Conservation (phyloP, 83 land plant species). For the Larix sibirica region DNA sequence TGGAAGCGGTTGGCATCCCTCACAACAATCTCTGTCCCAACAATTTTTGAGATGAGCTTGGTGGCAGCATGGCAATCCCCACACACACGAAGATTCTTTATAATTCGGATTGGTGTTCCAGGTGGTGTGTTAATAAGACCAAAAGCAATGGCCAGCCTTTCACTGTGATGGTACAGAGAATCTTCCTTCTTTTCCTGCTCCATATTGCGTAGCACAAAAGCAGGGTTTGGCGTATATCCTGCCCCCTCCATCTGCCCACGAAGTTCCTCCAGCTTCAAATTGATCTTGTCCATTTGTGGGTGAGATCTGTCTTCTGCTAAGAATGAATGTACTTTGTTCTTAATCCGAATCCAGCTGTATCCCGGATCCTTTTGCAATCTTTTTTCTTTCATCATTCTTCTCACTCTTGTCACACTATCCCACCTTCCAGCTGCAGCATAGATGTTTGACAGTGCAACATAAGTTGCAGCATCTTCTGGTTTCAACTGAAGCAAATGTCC, state of each 20-base stretch:
- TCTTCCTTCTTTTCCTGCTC: neutral
- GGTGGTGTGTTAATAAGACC: neutral
- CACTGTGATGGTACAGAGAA: neutral
- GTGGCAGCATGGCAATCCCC: neutral
- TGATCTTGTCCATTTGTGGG: neutral
- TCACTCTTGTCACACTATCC: constrained; percentile 26
- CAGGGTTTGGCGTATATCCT: constrained; percentile 23
- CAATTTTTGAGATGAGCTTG: neutral
- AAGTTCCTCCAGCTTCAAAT: constrained; percentile 9
- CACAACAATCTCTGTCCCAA: neutral
- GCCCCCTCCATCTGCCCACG: constrained; percentile 21
- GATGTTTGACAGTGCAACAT: constrained; percentile 42
- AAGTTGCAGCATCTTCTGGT: constrained; percentile 41
- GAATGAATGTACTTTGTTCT: neutral
- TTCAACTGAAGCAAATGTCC: constrained; percentile 25
- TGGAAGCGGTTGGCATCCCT: neutral
- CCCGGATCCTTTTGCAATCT: constrained; percentile 44
- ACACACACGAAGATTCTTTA: constrained; percentile 1
- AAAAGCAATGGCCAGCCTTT: constrained; percentile 8
- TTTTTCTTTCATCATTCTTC: constrained; percentile 36
- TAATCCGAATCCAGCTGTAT: constrained; percentile 41
- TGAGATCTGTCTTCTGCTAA: constrained; percentile 2
- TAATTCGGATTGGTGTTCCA: neutral
- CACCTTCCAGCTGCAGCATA: constrained; percentile 34
- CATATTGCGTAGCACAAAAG: neutral